Evolutionary conservation across 2,329 filamentous ascomycete species (phyloP).

Genomic region (Triangularia verruculosa): DNA sequence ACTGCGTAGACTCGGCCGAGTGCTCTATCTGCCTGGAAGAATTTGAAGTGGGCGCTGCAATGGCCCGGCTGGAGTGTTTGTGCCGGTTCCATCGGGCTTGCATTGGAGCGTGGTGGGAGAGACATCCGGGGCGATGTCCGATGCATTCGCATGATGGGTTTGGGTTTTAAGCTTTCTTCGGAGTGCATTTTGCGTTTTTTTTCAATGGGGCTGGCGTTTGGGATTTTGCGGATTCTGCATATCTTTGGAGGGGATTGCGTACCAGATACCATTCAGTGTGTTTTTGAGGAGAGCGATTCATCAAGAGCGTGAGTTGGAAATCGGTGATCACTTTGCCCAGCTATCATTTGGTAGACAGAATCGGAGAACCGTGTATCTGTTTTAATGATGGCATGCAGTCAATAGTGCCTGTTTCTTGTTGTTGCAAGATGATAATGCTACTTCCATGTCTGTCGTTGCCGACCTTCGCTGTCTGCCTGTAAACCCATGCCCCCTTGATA

Average conservation of each 20-base stretch:
- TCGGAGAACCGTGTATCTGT: no score
- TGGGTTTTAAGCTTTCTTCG: slow-evolving; percentile 29
- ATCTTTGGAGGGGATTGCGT: neutral
- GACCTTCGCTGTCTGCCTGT: neutral
- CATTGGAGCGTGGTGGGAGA: slow-evolving; percentile 61
- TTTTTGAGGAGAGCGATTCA: neutral
- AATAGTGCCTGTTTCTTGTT: neutral
- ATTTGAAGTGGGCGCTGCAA: slow-evolving; percentile 58
- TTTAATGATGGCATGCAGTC: no score
- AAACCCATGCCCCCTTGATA: slow-evolving; percentile 3
- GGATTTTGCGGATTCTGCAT: neutral
- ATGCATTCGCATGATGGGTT: slow-evolving; percentile 64
- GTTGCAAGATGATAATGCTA: neutral
- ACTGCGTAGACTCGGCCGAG: slow-evolving; percentile 65
- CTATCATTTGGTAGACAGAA: no score
- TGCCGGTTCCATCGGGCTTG: slow-evolving; percentile 62
- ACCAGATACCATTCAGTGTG: slow-evolving; percentile 15
- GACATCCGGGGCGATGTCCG: slow-evolving; percentile 61
- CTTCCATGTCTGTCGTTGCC: no score
- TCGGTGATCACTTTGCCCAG: neutral
- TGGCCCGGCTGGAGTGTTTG: slow-evolving; percentile 66
- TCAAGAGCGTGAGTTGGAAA: neutral
- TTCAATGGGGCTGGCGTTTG: neutral
- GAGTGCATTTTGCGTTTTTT: neutral
- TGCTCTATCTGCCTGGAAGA: slow-evolving; percentile 68